phyloP scores from a whole-genome alignment of 2,329 filamentous ascomycete species.

The Colletotrichum sp. region DNA sequence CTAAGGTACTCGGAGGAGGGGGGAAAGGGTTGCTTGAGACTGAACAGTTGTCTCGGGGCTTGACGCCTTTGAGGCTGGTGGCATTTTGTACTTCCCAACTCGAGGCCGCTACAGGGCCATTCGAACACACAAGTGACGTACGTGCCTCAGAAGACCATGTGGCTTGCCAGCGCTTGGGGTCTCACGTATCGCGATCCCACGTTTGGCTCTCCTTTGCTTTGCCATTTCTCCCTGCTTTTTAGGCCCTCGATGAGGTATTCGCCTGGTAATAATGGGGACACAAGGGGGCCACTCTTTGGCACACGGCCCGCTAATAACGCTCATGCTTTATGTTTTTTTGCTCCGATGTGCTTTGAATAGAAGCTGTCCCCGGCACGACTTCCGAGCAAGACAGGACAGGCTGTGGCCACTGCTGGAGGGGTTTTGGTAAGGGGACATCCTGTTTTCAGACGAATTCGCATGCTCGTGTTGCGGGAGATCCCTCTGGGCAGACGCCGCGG shows the following conservation, averaged over 20 bases:
- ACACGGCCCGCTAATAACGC: not conserved
- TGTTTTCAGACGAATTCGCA: not conserved
- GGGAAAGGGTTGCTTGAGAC: not conserved
- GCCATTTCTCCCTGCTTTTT: not conserved
- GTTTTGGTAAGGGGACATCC: not conserved
- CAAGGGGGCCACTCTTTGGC: not conserved
- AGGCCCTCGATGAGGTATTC: not conserved
- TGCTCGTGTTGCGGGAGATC: slow-evolving; percentile 6
- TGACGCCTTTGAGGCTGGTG: slow-evolving; percentile 24
- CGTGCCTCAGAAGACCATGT: slow-evolving; percentile 6
- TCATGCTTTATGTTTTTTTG: not conserved
- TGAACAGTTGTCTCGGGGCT: not conserved
- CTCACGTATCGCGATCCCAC: slow-evolving; percentile 13
- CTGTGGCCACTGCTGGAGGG: not conserved
- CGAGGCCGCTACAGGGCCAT: not conserved
- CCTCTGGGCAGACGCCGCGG: not conserved
- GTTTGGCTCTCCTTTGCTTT: not conserved
- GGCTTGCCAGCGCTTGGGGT: not conserved
- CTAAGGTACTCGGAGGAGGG: not conserved
- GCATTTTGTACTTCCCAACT: slow-evolving; percentile 12
- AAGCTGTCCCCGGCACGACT: not conserved
- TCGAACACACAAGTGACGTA: slow-evolving; percentile 18
- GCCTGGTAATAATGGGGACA: not conserved
- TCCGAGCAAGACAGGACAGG: not conserved
- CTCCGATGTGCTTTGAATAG: slow-evolving; percentile 6